Base-by-base conservation (phyloP, 1,139 yeast genomes). In the Candida tunisiensis region DNA sequence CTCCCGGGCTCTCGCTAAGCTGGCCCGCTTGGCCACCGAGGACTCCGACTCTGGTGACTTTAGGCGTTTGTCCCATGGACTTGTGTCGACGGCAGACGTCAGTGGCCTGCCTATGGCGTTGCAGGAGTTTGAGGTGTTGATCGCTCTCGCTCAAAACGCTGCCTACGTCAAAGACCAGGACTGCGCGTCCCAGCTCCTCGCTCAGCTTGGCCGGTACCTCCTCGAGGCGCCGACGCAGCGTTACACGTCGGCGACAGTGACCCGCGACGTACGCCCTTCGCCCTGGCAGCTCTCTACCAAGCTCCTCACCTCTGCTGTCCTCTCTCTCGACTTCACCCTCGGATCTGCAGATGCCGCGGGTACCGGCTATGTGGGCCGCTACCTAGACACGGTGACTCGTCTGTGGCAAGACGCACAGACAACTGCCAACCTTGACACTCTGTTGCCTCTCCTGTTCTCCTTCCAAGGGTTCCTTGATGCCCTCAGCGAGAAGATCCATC, bases 41-140 rank as follows among this genome's bases (percentile, higher is more conserved):
- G 9, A 12, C 7, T 35, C 8, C 32, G 35, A n/a, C 28, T 23
- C 8, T 18, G 19, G 9, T 8, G 19, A 18, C 8, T 18, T 18
- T 8, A 18, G 19, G 9, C 19, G 9, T 18, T 18, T 18, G 19
- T 8, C 9, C 19, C 9, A 8, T 8, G 19, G 8, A 18, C 9
- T 18, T 8, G 9, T 9, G 19, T 8, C 9, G 9, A 9, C n/a
- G n/a, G n/a, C 20, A 15, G 27, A 18, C 10, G 25, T 25, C 9
- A 19, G 19, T 6, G 18, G 15, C 10, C 23, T 21, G 16, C 27
- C 34, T 34, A 49, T 47, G 39, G 28, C 49, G 39, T 19, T 28
- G 7, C 65, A 65, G 29, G 93, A 82, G 45, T 63, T 72, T 42
- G 93, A 83, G 42, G 69, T 74, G 5, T 52, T 83, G 31, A 43